These are phyloP conservation scores for Nigrospora sphaerica DNA, from an alignment of 2,329 filamentous ascomycete species.

Conservation along the genomic window DNA sequence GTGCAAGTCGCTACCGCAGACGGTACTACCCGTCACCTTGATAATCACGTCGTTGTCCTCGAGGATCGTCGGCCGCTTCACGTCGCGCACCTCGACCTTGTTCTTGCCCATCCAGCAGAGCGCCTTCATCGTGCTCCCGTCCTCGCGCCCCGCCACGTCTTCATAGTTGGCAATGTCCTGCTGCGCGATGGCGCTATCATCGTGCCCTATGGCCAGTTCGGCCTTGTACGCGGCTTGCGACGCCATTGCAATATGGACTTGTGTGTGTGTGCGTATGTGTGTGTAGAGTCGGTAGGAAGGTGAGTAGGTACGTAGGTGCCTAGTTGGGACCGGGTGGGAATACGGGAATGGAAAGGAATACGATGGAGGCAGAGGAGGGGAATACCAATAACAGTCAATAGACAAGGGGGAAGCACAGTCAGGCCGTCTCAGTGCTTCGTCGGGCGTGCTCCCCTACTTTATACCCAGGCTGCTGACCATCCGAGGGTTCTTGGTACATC, in stretches of 20 bases:
- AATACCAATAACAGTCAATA: too few species aligned
- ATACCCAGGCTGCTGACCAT: too few species aligned
- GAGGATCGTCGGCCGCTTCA: constrained; percentile 63
- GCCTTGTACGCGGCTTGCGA: constrained; percentile 60
- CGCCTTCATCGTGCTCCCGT: constrained; percentile 60
- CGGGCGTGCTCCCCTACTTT: too few species aligned
- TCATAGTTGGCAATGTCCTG: constrained; percentile 64
- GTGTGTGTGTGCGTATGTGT: neutral
- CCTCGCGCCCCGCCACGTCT: constrained; percentile 39
- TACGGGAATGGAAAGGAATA: too few species aligned
- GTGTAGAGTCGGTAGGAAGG: neutral
- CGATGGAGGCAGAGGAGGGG: too few species aligned
- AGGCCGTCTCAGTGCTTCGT: too few species aligned
- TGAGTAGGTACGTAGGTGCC: too few species aligned
- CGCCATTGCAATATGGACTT: constrained; percentile 35
- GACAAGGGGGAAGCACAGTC: too few species aligned
- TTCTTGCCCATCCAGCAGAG: constrained; percentile 80
- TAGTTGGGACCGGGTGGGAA: too few species aligned
- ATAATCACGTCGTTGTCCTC: constrained; percentile 73
- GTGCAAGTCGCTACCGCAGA: constrained; percentile 54
- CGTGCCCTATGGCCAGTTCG: constrained; percentile 65
- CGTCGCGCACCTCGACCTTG: constrained; percentile 61
- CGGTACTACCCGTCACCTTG: constrained; percentile 60
- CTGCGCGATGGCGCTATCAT: constrained; percentile 52
- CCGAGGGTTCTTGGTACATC: too few species aligned